Evolutionary conservation across 106 monocot species (phyloP), one percentile per base, ranked within the genome.

Genomic region (Dendrobium chrysotoxum): DNA sequence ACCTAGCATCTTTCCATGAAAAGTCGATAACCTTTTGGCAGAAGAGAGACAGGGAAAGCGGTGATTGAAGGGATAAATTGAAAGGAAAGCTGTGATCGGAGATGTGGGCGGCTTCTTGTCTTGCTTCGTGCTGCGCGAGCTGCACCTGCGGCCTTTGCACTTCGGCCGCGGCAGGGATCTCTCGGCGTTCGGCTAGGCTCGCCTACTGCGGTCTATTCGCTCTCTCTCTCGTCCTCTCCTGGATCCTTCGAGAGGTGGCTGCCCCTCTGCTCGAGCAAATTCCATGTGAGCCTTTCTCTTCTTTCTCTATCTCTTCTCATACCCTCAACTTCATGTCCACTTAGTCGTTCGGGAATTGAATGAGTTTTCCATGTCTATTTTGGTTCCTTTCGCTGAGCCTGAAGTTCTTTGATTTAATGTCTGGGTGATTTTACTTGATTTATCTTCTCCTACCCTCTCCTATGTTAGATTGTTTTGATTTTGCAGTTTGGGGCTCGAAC

Each of bases 121-220:
- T 99, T 44, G 91, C 95, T 1, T 95, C 99, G 38, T 95, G 93
- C 88, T 99, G 99, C 85, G 99, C 99, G 38, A 81, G 86, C 77
- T 99, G 99, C 93, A 88, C 95, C 17, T 99, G 99, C 88, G 89
- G 88, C 10, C 89, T 89, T 21, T 99, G 99, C 89, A 79, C 81
- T 39, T 95, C 99, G 72, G 95, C 84, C 50, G 92, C 85, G 55
- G 88, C 89, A 30, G 85, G 87, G 13, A 88, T 99, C 83, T 85
- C 92, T 81, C 91, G 92, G 64, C 93, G 95, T 35, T 99, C 99
- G 82, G 95, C 99, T 40, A 85, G 99, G 57, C 86, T 99, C 76
- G 99, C 93, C 45, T 99, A 99, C 84, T 99, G 99, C 86, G 95
- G 88, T 40, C 90, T 99, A 80, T 99, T 99, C 85, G 99, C 91